Conservation (phyloP, 1,139 yeast species). For the Suhomyces guaymorum region DNA sequence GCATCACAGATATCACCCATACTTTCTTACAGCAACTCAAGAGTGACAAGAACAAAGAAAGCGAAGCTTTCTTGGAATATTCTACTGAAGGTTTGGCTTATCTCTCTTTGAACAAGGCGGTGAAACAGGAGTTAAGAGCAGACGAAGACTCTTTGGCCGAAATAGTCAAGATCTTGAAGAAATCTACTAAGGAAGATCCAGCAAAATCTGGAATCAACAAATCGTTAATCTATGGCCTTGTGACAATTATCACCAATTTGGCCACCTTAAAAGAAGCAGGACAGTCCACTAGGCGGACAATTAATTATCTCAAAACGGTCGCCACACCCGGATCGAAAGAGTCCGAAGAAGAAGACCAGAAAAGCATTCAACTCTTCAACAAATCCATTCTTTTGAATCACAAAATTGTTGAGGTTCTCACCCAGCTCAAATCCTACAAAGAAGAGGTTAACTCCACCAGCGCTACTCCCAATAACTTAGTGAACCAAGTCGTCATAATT, state of each 20-base stretch:
- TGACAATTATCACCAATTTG: constrained; percentile 40
- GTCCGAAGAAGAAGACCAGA: constrained; percentile 23
- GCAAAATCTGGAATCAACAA: not conserved
- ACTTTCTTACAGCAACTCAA: constrained; percentile 10
- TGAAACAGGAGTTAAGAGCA: constrained; percentile 33
- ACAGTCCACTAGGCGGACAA: constrained; percentile 20
- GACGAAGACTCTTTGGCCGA: constrained; percentile 32
- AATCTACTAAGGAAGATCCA: not conserved
- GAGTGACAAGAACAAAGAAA: not conserved
- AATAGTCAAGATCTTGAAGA: constrained; percentile 17
- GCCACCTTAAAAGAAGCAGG: constrained; percentile 28
- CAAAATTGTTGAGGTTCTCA: constrained; percentile 28
- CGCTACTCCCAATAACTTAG: constrained; percentile 10
- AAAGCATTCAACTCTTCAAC: constrained; percentile 34
- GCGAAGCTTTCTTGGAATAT: constrained; percentile 20
- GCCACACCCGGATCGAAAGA: constrained; percentile 31
- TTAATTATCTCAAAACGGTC: constrained; percentile 36
- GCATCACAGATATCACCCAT: constrained; percentile 8
- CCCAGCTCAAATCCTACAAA: constrained; percentile 25
- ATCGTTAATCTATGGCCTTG: constrained; percentile 34
- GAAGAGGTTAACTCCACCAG: constrained; percentile 11
- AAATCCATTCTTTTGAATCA: constrained; percentile 28
- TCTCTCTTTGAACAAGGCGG: constrained; percentile 37
- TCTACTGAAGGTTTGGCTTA: constrained; percentile 51
- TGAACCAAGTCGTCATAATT: constrained; percentile 25